Conservation (phyloP, 164 flowering plant genomes). For the Sextonia rubra region DNA sequence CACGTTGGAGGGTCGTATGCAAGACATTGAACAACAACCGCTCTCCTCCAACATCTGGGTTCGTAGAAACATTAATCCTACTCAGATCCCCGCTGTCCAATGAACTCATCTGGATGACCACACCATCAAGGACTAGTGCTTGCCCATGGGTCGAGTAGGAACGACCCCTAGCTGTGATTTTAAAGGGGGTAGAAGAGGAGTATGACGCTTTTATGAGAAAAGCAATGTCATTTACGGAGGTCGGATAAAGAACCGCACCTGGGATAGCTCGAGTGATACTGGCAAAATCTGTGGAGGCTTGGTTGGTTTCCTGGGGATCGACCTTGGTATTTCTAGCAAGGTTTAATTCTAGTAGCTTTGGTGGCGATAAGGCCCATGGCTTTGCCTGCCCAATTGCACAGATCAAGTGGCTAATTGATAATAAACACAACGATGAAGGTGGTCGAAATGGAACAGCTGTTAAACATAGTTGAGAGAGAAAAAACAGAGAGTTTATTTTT, state of each 20-base stretch:
- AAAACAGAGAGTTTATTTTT: constrained; percentile 7
- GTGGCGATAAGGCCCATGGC: constrained; percentile 27
- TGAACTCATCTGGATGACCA: constrained; percentile 66
- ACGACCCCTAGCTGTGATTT: constrained; percentile 56
- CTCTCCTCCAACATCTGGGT: constrained; percentile 63
- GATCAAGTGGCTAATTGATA: constrained; percentile 22
- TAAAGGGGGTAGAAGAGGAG: constrained; percentile 30
- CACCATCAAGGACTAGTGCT: constrained; percentile 61
- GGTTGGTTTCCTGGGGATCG: constrained; percentile 23
- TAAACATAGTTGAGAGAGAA: constrained; percentile 24
- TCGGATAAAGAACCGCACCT: constrained; percentile 58
- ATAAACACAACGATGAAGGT: constrained; percentile 12
- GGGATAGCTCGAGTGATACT: constrained; percentile 26
- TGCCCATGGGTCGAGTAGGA: constrained; percentile 82
- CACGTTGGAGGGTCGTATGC: constrained; percentile 40
- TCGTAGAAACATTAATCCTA: constrained; percentile 31
- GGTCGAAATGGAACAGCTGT: constrained; percentile 7
- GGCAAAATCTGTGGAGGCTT: constrained; percentile 65
- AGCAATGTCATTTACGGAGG: constrained; percentile 43
- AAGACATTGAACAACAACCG: constrained; percentile 77
- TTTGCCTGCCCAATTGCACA: constrained; percentile 24
- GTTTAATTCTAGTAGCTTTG: constrained; percentile 25
- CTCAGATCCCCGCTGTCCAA: constrained; percentile 13
- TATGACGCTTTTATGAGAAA: constrained; percentile 35
- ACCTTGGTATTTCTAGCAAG: constrained; percentile 25